Evolutionary conservation across 371 early-diverging fungal genomes (phyloP).

Genomic region (Nematocida ausubeli): DNA sequence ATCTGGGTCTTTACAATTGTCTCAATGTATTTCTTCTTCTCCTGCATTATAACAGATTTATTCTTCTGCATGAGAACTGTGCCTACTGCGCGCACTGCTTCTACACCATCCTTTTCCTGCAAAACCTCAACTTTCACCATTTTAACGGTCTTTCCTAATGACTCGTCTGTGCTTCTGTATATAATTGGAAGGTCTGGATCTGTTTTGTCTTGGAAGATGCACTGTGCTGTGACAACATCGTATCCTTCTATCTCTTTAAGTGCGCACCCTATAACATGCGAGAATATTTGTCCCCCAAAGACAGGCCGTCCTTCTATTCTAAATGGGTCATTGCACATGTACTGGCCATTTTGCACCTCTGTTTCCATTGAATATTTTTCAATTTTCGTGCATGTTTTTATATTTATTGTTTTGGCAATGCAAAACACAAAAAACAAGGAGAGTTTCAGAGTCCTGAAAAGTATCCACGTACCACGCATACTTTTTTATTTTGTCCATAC

Average conservation of each 20-base stretch:
- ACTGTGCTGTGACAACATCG: conserved; percentile 4
- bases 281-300: conserved; percentile 17
- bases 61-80: not conserved
- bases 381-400: conserved; percentile 5
- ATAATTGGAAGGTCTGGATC: not conserved
- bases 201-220: conserved; percentile 10
- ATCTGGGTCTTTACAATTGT: conserved; percentile 2
- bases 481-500: too few relatives aligned
- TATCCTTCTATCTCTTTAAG: conserved; percentile 3
- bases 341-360: not conserved
- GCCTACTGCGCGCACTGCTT: not conserved
- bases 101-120: not conserved
- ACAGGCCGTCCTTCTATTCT: not conserved
- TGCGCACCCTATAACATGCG: conserved; percentile 14
- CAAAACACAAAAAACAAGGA: conserved; percentile 16
- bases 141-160: not conserved
- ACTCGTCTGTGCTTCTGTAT: conserved; percentile 3
- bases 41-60: not conserved
- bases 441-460: not conserved
- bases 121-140: not conserved
- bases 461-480: too few relatives aligned
- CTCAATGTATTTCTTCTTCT: conserved; percentile 3
- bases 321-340: not conserved
- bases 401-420: not conserved
- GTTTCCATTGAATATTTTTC: conserved; percentile 2